These are phyloP conservation scores for Alloteropsis semialata DNA, from an alignment of 176 grass and related monocot species.

Conservation along the genomic window DNA sequence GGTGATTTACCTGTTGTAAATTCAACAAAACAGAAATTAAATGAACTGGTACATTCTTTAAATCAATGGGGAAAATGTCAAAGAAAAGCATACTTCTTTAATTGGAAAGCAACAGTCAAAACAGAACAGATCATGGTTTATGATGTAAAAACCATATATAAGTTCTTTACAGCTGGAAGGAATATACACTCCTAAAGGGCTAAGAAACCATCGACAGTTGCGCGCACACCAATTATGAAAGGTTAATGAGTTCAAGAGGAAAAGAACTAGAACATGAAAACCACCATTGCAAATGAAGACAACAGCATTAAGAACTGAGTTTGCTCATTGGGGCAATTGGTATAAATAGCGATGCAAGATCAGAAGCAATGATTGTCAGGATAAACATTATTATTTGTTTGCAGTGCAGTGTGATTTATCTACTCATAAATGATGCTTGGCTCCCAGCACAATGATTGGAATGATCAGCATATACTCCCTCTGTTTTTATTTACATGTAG, in stretches of 20 bases:
- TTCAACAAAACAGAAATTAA: slow-evolving; percentile 18
- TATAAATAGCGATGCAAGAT: not conserved
- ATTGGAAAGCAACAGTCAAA: not conserved
- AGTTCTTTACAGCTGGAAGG: not conserved
- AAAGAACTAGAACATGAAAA: not conserved
- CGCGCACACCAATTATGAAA: not conserved
- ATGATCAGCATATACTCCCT: not conserved
- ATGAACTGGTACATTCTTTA: not conserved
- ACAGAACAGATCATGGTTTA: not conserved
- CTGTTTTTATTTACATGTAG: too few species aligned
- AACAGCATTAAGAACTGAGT: not conserved
- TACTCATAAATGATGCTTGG: not conserved
- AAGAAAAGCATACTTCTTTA: not conserved
- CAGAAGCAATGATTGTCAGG: not conserved
- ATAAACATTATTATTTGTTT: not conserved
- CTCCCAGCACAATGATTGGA: not conserved
- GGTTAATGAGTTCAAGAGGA: not conserved
- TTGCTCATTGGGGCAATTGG: not conserved
- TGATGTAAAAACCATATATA: not conserved
- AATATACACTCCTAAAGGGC: not conserved
- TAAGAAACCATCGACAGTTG: not conserved
- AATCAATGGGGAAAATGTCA: not conserved
- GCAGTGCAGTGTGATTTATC: not conserved
- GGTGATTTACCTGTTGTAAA: slow-evolving; percentile 41
- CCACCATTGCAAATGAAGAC: not conserved